Base-by-base conservation (phyloP, 768 basidiomycete species). In the Boletus reticulatus region DNA sequence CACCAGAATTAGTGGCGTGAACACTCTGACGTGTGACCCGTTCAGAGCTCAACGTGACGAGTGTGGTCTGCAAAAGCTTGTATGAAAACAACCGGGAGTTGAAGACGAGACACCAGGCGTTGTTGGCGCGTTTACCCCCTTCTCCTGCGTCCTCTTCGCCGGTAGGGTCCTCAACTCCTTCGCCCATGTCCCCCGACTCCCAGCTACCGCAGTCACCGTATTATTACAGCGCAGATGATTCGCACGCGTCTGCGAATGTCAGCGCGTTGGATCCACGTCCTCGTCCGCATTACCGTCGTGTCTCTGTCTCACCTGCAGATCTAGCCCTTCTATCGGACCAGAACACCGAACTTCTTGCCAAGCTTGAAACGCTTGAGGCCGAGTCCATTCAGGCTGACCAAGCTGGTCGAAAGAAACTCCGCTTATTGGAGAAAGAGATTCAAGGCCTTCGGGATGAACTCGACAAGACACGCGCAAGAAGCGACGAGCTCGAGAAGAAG, bases 381-480 rank as follows among this genome's bases (percentile, higher is more conserved):
- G 91, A 93, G 56, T 84, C 90, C 16, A 70, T 69, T 12, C 79
- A 80, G 43, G 78, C 86, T 3, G 90, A 94, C 61, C 79, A 80
- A 37, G 76, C 79, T 1, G 89, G 92, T 13, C 80, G 85, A 55
- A 80, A 83, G 34, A 85, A 83, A 61, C 75, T 95, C 19, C 83
- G 84, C 43, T 79, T 79, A 65, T 70, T 95, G 49, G 91, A 94
- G 72, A 84, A 83, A 67, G 92, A 95, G 75, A 88, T 95, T n/a
- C 74, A 79, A 51, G 75, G 76, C 6, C 77, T 95, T 31, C 79
- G 84, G 44, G 84, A 86, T 34, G 90, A 92, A 61, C 77, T 94
- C 31, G 91, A 94, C 64, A 78, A 79, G 63, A 86, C 86, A n/a
- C 85, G 85, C 61, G 81, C 80, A 39, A 80, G 76, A 64, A 87